Evolutionary conservation across 2,329 filamentous ascomycete species (phyloP), one percentile per base, ranked within the genome.

Genomic region (Aureobasidium mangrovei): DNA sequence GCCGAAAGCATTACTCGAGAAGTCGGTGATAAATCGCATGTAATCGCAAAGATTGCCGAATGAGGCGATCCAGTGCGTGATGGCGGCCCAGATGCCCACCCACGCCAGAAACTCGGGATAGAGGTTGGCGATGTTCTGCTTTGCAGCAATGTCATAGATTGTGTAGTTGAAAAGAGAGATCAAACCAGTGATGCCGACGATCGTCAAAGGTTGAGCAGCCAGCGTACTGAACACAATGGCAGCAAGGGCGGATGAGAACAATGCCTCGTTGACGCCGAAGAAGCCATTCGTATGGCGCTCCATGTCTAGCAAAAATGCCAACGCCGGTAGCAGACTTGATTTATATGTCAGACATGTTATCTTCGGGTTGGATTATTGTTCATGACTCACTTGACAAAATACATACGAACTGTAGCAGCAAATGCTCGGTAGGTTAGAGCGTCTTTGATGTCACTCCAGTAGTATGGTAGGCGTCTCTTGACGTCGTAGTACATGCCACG

Each of bases 261-360:
- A 68, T 0, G 72, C 76, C 61, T 81, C 77, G 56, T 80, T 81
- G 61, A 81, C 71, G 35, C 79, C 79, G 58, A 74, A 80, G 65
- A 77, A 79, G 18, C 72, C 69, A 27, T 72, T 74, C 0, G 79
- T 81, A 12, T 75, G 70, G 5, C 78, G 72, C 53, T 75, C 73
- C 77, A 82, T 82, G 62, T 82, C 79, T 18, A 82, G 67, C 2
- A 76, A 75, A 59, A 80, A 82, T 2, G 79, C 79, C 4, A 82
- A 69, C 0, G 80, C 80, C 4, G 80, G 79, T 3, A 82, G 70
- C 1, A 82, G 68, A 57, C 76, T 72, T 32, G n/a, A 4, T 6
- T 40, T 26, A n/a, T 46, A 18, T 47, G 52, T 28, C 4, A n/a
- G 4, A 29, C 18, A 2, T 32, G 2, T n/a, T 4, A 26, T 33